Evolutionary conservation across 768 basidiomycete genomes (phyloP).

Genomic region (Lactarius indigo): DNA sequence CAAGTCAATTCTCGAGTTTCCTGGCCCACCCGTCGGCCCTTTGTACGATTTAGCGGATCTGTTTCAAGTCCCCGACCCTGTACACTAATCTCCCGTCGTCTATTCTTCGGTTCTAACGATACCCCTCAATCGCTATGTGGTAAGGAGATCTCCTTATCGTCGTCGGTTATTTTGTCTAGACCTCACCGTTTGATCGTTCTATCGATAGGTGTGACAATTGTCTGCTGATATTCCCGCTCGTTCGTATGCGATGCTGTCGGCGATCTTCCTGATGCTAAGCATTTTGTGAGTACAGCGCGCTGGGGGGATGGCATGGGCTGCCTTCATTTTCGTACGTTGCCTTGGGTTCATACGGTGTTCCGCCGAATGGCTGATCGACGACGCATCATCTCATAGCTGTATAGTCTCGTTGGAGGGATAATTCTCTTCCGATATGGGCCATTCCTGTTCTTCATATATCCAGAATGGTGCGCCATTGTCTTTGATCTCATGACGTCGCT

Average conservation of each 20-base stretch:
- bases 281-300: constrained; percentile 44
- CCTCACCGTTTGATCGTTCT: constrained; percentile 2
- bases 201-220: constrained; percentile 72
- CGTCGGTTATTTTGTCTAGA: background rate
- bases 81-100: background rate
- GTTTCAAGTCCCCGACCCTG: background rate
- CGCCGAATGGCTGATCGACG: constrained; percentile 14
- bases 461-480: constrained; percentile 51
- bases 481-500: constrained; percentile 1
- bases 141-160: constrained; percentile 13
- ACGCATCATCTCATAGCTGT: constrained; percentile 41
- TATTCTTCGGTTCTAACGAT: constrained; percentile 9
- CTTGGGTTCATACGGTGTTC: background rate
- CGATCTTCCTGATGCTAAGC: constrained; percentile 13
- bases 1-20: background rate
- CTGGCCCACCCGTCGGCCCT: constrained; percentile 4
- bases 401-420: constrained; percentile 63
- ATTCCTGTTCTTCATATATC: constrained; percentile 60
- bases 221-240: constrained; percentile 68
- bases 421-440: constrained; percentile 59
- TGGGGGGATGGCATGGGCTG: constrained; percentile 70
- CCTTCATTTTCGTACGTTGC: constrained; percentile 52
- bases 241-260: constrained; percentile 34
- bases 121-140: constrained; percentile 22
- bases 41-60: constrained; percentile 11